Evolutionary conservation across 345 rosid species (phyloP).

Genomic region (Nephelium lappaceum): DNA sequence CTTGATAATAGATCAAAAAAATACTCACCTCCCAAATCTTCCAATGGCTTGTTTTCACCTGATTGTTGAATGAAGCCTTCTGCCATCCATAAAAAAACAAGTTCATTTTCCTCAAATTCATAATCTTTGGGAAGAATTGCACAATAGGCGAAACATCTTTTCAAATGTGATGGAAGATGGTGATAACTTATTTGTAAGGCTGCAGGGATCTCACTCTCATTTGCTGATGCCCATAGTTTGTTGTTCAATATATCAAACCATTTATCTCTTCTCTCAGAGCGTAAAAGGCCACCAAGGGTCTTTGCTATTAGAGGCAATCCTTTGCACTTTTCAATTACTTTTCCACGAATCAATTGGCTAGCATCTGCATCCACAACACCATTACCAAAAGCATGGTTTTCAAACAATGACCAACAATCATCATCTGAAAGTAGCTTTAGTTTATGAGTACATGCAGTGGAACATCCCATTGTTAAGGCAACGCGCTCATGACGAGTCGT

Average conservation of each 20-base stretch:
- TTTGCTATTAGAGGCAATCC: conserved; percentile 24
- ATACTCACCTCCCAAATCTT: too few relatives aligned
- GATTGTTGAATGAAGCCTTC: conserved; percentile 15
- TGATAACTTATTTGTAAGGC: too few relatives aligned
- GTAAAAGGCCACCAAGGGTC: conserved; percentile 22
- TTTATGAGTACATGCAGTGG: too few relatives aligned
- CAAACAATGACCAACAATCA: conserved; percentile 17
- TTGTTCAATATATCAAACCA: conserved; percentile 12
- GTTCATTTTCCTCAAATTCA: conserved; percentile 21
- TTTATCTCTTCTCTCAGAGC: not conserved
- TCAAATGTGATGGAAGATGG: conserved; percentile 10
- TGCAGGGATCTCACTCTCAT: too few relatives aligned
- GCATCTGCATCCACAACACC: too few relatives aligned
- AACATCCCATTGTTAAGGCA: too few relatives aligned
- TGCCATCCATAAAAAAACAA: conserved; percentile 24
- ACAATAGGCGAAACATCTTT: conserved; percentile 23
- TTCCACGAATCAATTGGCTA: not conserved
- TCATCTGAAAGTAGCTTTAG: not conserved
- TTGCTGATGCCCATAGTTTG: not conserved
- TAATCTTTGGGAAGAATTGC: conserved; percentile 21
- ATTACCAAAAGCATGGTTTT: conserved; percentile 4
- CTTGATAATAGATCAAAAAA: too few relatives aligned
- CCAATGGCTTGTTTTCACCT: too few relatives aligned
- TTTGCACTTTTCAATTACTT: conserved; percentile 8
- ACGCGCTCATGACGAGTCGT: too few relatives aligned